Conservation (phyloP, 176 grass and related monocot species). For the Oryza longistaminata region DNA sequence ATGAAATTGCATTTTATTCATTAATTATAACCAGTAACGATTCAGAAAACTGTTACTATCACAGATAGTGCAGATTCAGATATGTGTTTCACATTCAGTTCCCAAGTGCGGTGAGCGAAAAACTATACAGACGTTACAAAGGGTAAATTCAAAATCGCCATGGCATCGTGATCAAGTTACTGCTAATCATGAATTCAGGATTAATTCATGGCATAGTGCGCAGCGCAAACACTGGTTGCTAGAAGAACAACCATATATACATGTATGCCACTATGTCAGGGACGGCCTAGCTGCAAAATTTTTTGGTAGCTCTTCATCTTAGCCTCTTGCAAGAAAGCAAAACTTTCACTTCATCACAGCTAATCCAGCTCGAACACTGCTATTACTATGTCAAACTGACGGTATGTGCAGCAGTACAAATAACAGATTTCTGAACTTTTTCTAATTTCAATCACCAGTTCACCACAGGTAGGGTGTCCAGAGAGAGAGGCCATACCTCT, state of each 20-base stretch:
- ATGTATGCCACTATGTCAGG: not conserved
- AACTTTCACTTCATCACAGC: too few relatives aligned
- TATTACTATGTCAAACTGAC: not conserved
- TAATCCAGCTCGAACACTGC: not conserved
- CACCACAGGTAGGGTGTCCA: too few relatives aligned
- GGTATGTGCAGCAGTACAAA: too few relatives aligned
- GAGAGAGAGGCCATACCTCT: too few relatives aligned
- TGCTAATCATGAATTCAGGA: too few relatives aligned
- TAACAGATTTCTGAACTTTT: too few relatives aligned
- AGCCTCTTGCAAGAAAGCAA: conserved; percentile 15
- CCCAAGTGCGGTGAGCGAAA: conserved; percentile 2
- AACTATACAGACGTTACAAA: not conserved
- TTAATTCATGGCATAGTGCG: not conserved
- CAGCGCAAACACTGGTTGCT: not conserved
- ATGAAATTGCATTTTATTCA: conserved; percentile 8
- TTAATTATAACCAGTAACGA: not conserved
- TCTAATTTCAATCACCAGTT: too few relatives aligned
- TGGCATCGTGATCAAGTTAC: not conserved
- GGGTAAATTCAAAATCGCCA: not conserved
- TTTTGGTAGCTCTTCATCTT: too few relatives aligned
- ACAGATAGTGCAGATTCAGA: not conserved
- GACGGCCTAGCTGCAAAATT: not conserved
- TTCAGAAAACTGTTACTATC: not conserved
- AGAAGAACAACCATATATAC: not conserved
- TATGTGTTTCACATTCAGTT: conserved; percentile 6